These are phyloP conservation scores for Xylariaceae sp. DNA, from an alignment of 2,329 filamentous ascomycete species.

Conservation along the genomic window DNA sequence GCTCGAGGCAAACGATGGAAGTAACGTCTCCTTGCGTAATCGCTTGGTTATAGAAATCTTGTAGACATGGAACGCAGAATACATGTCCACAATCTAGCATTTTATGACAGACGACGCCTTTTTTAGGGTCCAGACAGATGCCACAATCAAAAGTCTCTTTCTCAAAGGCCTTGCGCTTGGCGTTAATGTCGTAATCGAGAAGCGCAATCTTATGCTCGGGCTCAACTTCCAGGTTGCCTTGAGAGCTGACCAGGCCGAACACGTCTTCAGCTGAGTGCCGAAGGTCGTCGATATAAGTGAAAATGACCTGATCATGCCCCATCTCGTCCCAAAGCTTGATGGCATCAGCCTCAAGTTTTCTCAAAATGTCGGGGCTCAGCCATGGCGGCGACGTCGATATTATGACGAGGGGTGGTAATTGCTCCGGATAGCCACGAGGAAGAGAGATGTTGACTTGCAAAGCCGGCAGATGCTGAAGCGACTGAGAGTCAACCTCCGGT, in stretches of 20 bases:
- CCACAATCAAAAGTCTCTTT: conserved; percentile 84
- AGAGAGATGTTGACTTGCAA: conserved; percentile 53
- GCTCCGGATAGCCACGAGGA: conserved; percentile 57
- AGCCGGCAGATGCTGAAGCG: conserved; percentile 57
- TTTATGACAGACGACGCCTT: conserved; percentile 75
- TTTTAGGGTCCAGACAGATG: conserved; percentile 90
- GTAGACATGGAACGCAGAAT: conserved; percentile 84
- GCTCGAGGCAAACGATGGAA: conserved; percentile 75
- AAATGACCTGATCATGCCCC: conserved; percentile 58
- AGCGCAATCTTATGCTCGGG: conserved; percentile 66
- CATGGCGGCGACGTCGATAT: conserved; percentile 57
- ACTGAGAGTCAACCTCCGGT: conserved; percentile 40
- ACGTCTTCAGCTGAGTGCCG: conserved; percentile 57
- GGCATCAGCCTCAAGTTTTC: conserved; percentile 49
- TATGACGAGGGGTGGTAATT: conserved; percentile 47
- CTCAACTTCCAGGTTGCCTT: conserved; percentile 50
- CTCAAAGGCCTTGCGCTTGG: conserved; percentile 73
- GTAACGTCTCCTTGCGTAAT: conserved; percentile 82
- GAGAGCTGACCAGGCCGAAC: conserved; percentile 54
- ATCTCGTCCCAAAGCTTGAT: conserved; percentile 60
- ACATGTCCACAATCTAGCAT: conserved; percentile 85
- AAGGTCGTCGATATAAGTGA: conserved; percentile 61
- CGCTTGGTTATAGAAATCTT: conserved; percentile 85
- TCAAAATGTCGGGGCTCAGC: conserved; percentile 50
- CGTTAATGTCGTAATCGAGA: conserved; percentile 73